A percentile compares a stretch with the other conserved stretches of the same genome.
Conservation (phyloP, 768 basidiomycete species). For the Coprinopsis cinerea region DNA sequence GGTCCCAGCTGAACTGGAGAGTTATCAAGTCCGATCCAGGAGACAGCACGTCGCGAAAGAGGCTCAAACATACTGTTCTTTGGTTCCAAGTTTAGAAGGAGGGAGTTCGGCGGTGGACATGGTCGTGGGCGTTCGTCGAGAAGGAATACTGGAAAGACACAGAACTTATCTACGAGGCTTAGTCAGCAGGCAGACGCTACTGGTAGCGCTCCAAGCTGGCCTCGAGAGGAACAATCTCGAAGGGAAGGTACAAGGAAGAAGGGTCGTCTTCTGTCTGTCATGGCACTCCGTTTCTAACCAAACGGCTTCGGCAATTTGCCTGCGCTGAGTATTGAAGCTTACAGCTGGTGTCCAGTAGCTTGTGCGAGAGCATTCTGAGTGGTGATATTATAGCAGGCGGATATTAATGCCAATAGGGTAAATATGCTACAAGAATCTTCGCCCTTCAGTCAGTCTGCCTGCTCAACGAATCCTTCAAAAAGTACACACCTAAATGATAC, state of each 20-base stretch:
- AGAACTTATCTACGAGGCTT: constrained; percentile 18
- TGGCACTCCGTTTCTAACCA: too few species aligned
- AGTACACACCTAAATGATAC: neutral
- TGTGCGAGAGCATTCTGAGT: neutral
- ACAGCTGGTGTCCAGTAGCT: neutral
- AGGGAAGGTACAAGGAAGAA: neutral
- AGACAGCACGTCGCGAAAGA: neutral
- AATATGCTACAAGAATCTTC: constrained; percentile 7
- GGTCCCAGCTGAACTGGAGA: constrained; percentile 58
- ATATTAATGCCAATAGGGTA: constrained; percentile 10
- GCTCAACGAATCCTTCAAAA: neutral
- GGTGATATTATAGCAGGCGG: constrained; percentile 10
- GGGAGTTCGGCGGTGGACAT: constrained; percentile 43
- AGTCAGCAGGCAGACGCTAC: constrained; percentile 30
- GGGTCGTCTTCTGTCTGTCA: too few species aligned
- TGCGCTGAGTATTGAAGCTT: too few species aligned
- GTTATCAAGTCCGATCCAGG: neutral
- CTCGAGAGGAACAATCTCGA: neutral
- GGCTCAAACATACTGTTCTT: constrained; percentile 59
- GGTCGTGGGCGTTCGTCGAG: constrained; percentile 7
- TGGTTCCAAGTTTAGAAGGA: constrained; percentile 75
- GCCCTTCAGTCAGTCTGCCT: neutral
- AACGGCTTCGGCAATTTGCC: too few species aligned
- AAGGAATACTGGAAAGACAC: constrained; percentile 6
- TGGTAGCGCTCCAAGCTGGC: too few species aligned